Evolutionary conservation across 148 eudicot species (phyloP).

Genomic region (Chenopodium quinoa): DNA sequence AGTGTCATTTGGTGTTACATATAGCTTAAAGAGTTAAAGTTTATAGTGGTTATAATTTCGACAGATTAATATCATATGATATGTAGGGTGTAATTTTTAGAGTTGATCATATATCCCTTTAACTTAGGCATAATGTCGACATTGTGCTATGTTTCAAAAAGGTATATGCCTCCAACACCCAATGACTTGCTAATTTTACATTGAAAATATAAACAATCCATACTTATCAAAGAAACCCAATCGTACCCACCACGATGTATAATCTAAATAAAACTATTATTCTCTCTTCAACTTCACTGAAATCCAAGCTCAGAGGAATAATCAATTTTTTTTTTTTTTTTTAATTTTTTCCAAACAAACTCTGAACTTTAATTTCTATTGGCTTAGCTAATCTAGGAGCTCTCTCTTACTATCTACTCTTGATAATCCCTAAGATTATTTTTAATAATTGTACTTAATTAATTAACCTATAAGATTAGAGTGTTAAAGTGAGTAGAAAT

Average conservation of each 20-base stretch:
- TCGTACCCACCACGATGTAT: slow-evolving; percentile 28
- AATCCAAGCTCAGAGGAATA: slow-evolving; percentile 19
- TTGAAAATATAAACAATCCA: background rate
- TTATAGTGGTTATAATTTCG: too few relatives aligned
- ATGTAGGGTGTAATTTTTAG: background rate
- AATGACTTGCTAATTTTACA: background rate
- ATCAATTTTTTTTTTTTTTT: slow-evolving; percentile 14
- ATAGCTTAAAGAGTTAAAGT: too few relatives aligned
- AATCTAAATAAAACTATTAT: background rate
- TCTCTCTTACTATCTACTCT: slow-evolving; percentile 14
- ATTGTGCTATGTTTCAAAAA: slow-evolving; percentile 28
- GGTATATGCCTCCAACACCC: slow-evolving; percentile 10
- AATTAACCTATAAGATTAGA: slow-evolving; percentile 12
- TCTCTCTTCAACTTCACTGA: slow-evolving; percentile 17
- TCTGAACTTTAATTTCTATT: slow-evolving; percentile 30
- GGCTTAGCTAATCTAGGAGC: slow-evolving; percentile 28
- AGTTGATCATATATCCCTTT: slow-evolving; percentile 18
- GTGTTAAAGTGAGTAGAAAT: slow-evolving; percentile 4
- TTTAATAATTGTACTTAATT: background rate
- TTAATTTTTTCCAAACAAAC: slow-evolving; percentile 12
- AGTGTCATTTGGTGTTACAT: too few relatives aligned
- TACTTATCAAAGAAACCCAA: background rate
- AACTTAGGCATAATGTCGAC: slow-evolving; percentile 33
- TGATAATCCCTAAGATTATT: slow-evolving; percentile 40
- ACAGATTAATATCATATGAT: too few relatives aligned